phyloP scores from a whole-genome alignment of 1,139 yeast genomes.

The Spencermartinsiella ligniputridi region DNA sequence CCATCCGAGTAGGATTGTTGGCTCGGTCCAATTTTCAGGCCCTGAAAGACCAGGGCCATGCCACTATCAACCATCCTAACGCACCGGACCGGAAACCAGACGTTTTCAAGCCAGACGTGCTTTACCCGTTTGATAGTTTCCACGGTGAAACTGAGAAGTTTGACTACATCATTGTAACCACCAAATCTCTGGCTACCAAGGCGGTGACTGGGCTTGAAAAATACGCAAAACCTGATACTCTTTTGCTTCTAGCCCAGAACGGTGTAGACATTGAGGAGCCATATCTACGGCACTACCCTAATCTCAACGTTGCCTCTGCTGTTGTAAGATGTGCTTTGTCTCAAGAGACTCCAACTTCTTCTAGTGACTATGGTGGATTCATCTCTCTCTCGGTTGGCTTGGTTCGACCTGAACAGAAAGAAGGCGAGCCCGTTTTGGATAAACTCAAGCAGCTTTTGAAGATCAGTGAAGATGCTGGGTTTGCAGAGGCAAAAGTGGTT shows the following conservation, averaged over 20 bases:
- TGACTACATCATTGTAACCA: slow-evolving; percentile 21
- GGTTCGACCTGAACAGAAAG: slow-evolving; percentile 8
- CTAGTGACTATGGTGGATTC: slow-evolving; percentile 10
- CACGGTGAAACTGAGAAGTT: slow-evolving; percentile 14
- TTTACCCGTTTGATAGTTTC: background rate
- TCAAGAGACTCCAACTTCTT: slow-evolving; percentile 12
- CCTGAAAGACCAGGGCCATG: slow-evolving; percentile 14
- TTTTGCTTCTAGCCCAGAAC: slow-evolving; percentile 22
- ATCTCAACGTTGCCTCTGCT: slow-evolving; percentile 20
- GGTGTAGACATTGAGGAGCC: slow-evolving; percentile 26
- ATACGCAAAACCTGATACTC: slow-evolving; percentile 16
- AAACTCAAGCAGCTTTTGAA: slow-evolving; percentile 9
- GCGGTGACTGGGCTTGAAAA: slow-evolving; percentile 17
- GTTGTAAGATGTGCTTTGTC: slow-evolving; percentile 19
- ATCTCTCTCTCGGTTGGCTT: slow-evolving; percentile 17
- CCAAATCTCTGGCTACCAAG: slow-evolving; percentile 17
- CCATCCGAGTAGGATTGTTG: slow-evolving; percentile 13
- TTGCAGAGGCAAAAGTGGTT: slow-evolving; percentile 6
- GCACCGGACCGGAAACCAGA: slow-evolving; percentile 5
- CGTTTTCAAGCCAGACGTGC: slow-evolving; percentile 12
- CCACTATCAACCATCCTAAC: slow-evolving; percentile 4
- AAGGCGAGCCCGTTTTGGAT: slow-evolving; percentile 5
- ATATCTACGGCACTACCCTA: slow-evolving; percentile 18
- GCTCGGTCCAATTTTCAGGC: slow-evolving; percentile 22
- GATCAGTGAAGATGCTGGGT: slow-evolving; percentile 13